Conservation (phyloP, 176 grass and related monocot species). For the Avena sativa region DNA sequence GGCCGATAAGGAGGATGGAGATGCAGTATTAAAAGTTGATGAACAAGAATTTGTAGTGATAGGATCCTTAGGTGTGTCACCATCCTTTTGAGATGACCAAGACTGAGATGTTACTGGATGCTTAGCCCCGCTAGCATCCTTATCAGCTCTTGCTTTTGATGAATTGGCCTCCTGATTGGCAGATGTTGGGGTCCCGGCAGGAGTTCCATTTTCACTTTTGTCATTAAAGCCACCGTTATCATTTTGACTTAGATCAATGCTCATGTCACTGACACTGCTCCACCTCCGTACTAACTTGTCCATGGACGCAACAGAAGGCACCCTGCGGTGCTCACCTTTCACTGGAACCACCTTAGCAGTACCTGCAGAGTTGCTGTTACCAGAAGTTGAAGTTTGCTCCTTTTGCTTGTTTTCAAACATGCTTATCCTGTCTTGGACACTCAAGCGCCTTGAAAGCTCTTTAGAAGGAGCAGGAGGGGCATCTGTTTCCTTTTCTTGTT, state of each 20-base stretch:
- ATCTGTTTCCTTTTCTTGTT: conserved; percentile 55
- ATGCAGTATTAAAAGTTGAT: conserved; percentile 34
- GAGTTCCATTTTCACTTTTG: conserved; percentile 68
- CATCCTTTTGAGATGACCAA: conserved; percentile 56
- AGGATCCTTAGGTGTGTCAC: conserved; percentile 34
- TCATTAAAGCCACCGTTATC: conserved; percentile 60
- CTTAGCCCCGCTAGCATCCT: conserved; percentile 48
- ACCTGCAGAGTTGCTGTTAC: conserved; percentile 54
- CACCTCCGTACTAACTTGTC: conserved; percentile 90
- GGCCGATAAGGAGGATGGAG: conserved; percentile 23
- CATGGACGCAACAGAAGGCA: conserved; percentile 83
- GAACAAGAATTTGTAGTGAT: conserved; percentile 31
- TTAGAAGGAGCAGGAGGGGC: conserved; percentile 37
- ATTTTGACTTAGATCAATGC: conserved; percentile 84
- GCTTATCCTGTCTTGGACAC: conserved; percentile 96
- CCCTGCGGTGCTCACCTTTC: conserved; percentile 85
- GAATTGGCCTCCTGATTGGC: conserved; percentile 52
- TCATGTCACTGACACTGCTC: conserved; percentile 97
- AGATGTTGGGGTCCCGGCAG: conserved; percentile 69
- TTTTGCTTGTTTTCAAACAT: conserved; percentile 92
- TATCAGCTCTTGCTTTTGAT: conserved; percentile 53
- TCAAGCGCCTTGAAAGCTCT: conserved; percentile 67
- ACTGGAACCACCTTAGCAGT: conserved; percentile 59
- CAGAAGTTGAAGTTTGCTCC: conserved; percentile 79
- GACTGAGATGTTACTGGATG: conserved; percentile 52